Conservation (phyloP, 768 basidiomycete genomes). For the Chalciporus pseudorubinellus region DNA sequence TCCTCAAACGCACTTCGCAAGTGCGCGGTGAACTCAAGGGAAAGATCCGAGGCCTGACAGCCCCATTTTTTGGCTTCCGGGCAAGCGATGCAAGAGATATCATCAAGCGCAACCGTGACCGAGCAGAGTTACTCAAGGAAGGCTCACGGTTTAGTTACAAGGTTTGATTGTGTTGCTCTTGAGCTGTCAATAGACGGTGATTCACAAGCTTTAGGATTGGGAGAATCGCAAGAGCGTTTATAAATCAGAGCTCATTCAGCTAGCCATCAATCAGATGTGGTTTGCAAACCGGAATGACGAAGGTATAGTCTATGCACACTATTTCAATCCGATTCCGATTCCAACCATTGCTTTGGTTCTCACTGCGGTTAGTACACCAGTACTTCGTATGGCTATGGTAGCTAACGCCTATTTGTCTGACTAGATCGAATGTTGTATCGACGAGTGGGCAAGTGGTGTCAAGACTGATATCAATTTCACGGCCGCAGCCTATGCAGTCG, state of each 20-base stretch:
- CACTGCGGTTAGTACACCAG: background rate
- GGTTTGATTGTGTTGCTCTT: background rate
- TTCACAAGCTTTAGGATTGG: background rate
- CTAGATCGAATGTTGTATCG: conserved; percentile 15
- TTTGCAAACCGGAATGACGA: conserved; percentile 27
- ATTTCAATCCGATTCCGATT: conserved; percentile 23
- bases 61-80: background rate
- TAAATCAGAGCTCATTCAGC: conserved; percentile 24
- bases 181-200: too few species aligned
- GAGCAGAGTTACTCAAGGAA: background rate
- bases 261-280: conserved; percentile 23
- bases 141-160: conserved; percentile 1
- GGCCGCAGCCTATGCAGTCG: background rate
- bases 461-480: conserved; percentile 9
- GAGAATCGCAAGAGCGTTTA: conserved; percentile 20
- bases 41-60: background rate
- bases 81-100: background rate
- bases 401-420: background rate
- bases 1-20: conserved; percentile 3
- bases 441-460: conserved; percentile 9
- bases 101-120: background rate
- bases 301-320: conserved; percentile 19
- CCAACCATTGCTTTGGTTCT: conserved; percentile 2
- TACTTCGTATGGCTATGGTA: background rate
- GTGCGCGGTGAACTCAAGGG: conserved; percentile 8